Conservation (phyloP, 495 filamentous ascomycete species). For the Massariosphaeria phaeospora region DNA sequence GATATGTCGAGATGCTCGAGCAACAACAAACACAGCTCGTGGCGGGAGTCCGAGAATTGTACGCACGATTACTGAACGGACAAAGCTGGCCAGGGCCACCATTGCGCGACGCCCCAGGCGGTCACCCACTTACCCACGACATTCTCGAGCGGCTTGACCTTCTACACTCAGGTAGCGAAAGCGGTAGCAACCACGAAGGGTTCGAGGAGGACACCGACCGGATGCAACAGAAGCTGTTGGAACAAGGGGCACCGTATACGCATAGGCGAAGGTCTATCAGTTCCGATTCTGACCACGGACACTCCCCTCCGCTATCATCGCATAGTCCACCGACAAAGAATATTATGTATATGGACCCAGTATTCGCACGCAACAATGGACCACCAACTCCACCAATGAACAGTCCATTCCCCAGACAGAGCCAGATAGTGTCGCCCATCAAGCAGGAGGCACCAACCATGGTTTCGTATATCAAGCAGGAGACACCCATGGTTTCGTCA, state of each 20-base stretch:
- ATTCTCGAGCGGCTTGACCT: conserved; percentile 57
- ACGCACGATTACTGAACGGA: conserved; percentile 48
- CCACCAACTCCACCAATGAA: conserved; percentile 36
- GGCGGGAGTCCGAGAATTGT: conserved; percentile 57
- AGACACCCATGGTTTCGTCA: conserved; percentile 16
- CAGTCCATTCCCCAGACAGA: conserved; percentile 33
- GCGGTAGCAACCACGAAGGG: conserved; percentile 45
- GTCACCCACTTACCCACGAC: conserved; percentile 62
- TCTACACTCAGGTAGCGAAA: conserved; percentile 43
- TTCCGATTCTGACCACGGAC: conserved; percentile 52
- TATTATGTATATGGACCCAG: conserved; percentile 20
- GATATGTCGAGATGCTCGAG: conserved; percentile 69
- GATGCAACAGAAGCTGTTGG: conserved; percentile 54
- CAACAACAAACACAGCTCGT: conserved; percentile 63
- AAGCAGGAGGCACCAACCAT: conserved; percentile 24
- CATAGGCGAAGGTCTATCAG: conserved; percentile 52
- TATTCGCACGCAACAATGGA: conserved; percentile 27
- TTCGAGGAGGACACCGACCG: conserved; percentile 56
- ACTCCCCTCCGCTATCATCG: conserved; percentile 24
- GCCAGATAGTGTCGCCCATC: conserved; percentile 18
- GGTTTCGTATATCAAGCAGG: conserved; percentile 15
- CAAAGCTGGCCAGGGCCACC: conserved; percentile 54
- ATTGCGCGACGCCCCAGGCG: conserved; percentile 50
- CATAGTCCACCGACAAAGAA: conserved; percentile 26
- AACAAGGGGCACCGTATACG: conserved; percentile 47